phyloP scores from a whole-genome alignment of 805 yeast species.

The Monosporozyma aerobia region DNA sequence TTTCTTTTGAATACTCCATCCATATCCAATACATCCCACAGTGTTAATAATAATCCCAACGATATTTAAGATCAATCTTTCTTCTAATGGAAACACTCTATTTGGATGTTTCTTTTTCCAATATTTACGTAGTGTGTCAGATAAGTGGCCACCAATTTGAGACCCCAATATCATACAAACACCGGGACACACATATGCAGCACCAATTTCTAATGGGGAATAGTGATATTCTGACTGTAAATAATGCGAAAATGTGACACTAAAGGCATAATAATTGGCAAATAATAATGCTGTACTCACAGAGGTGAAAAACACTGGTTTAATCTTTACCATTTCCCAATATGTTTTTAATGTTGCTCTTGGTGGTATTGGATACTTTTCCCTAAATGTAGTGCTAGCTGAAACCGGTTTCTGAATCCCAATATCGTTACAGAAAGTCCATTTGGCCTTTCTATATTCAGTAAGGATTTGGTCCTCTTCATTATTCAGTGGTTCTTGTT shows the following conservation, averaged over 20 bases:
- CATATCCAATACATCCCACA: slow-evolving; percentile 41
- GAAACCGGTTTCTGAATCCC: slow-evolving; percentile 25
- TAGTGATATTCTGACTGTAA: slow-evolving; percentile 33
- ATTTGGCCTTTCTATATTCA: slow-evolving; percentile 2
- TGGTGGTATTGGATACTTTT: slow-evolving; percentile 37
- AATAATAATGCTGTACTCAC: slow-evolving; percentile 42
- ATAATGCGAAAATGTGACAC: slow-evolving; percentile 39
- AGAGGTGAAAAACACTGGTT: slow-evolving; percentile 40
- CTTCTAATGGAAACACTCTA: slow-evolving; percentile 37
- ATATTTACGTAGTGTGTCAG: slow-evolving; percentile 32
- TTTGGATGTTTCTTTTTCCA: slow-evolving; percentile 24
- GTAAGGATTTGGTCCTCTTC: background rate
- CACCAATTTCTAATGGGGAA: slow-evolving; percentile 31
- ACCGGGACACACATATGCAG: slow-evolving; percentile 48
- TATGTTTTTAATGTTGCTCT: slow-evolving; percentile 35
- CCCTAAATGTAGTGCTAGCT: slow-evolving; percentile 14
- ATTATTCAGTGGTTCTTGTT: background rate
- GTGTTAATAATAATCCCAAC: slow-evolving; percentile 37
- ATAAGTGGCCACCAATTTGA: slow-evolving; percentile 38
- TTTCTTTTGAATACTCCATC: slow-evolving; percentile 40
- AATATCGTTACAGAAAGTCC: slow-evolving; percentile 15
- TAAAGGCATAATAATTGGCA: slow-evolving; percentile 45
- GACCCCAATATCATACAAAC: slow-evolving; percentile 41
- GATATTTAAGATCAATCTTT: slow-evolving; percentile 36
- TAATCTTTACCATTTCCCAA: slow-evolving; percentile 31